Evolutionary conservation across 768 basidiomycete species (phyloP).

Genomic region (Leucocoprinus leucothites): DNA sequence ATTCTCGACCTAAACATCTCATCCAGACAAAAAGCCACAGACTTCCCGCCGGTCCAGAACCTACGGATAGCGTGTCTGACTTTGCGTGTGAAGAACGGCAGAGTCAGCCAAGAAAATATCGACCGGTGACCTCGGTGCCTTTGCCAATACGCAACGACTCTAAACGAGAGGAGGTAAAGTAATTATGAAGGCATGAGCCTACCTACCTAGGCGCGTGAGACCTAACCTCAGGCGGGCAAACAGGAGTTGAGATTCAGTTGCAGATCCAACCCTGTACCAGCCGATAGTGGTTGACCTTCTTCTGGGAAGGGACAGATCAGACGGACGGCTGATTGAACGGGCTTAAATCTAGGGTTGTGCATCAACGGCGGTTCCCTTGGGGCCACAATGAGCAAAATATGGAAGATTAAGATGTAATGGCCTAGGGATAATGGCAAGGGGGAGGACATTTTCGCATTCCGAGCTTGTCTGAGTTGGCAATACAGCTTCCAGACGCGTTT

Average conservation of each 20-base stretch:
- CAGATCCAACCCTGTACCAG: conserved; percentile 1
- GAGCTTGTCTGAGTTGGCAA: conserved; percentile 6
- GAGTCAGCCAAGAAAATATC: no score
- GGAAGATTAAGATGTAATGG: conserved; percentile 4
- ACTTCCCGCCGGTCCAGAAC: no score
- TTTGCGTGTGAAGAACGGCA: no score
- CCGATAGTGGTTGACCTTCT: background rate
- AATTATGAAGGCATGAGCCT: background rate
- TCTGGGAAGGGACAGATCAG: background rate
- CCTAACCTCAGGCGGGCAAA: background rate
- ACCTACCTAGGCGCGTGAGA: background rate
- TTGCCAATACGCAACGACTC: conserved; percentile 4
- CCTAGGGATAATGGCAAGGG: background rate
- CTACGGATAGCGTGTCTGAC: no score
- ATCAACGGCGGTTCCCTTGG: conserved; percentile 1
- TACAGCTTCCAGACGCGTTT: conserved; percentile 1
- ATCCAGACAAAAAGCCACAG: no score
- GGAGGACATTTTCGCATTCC: background rate
- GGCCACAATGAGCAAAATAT: conserved; percentile 5
- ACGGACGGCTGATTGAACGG: conserved; percentile 7
- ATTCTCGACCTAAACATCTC: no score
- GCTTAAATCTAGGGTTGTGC: background rate
- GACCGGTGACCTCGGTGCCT: conserved; percentile 12
- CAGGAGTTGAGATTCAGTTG: background rate
- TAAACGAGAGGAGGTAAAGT: background rate